Base-by-base conservation (phyloP, 2,329 filamentous ascomycete species). In the Myotisia sp. region DNA sequence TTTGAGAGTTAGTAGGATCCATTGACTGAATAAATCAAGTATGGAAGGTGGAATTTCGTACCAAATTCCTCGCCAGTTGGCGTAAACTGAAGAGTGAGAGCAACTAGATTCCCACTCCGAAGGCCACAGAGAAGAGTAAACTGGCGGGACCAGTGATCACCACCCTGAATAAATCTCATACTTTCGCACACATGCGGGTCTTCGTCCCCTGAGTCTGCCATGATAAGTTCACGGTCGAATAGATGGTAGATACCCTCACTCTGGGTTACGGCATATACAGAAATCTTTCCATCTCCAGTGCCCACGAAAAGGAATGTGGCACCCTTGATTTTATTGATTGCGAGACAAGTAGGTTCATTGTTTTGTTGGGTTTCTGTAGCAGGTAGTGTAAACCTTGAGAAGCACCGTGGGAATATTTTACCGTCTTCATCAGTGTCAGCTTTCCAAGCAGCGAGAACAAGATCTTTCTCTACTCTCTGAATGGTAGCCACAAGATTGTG, bases 61-160 rank as follows among this genome's bases (percentile, higher is more conserved):
- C 29, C 20, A 6, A 32, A 32, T 24, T 19, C 22, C 10, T 13
- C 10, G 19, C 19, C 20, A 9, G 4, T 22, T 17, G 19, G 17
- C 17, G 12, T 22, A 6, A 36, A n/a, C n/a, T n/a, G n/a, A n/a
- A n/a, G 16, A 23, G 16, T 22, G 18, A 26, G 39, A 9, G 54
- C 50, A 12, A 63, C 44, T 27, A 67, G 42, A 33, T 53, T 53
- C 22, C 63, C 63, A 42, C 58, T 59, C 23, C 63, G 58, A 29
- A 67, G 50, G 7, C 63, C 63, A 42, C 62, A 66, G 8, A 66
- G 50, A 8, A 64, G 28, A 41, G 49, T 39, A 28, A 39, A 43
- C 19, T 43, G 44, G 8, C 38, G 36, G 4, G 35, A 21, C 3
- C 36, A 39, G 26, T 40, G 36, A 13, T 38, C 26, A 9, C 33